These are phyloP conservation scores for Hypsizygus ulmarius DNA, from an alignment of 1,284 basidiomycete genomes.

Conservation along the genomic window DNA sequence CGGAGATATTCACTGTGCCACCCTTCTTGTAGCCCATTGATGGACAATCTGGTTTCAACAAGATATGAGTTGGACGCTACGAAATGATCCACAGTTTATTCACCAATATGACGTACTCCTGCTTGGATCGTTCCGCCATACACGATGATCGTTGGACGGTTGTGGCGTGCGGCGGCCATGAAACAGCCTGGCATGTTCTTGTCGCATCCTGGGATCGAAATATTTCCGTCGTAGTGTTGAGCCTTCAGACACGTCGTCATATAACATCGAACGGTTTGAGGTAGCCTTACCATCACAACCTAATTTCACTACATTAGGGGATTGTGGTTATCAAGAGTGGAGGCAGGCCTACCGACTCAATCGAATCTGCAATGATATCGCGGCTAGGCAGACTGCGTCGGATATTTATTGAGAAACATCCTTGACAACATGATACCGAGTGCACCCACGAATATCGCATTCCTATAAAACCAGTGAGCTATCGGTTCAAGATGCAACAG, in stretches of 20 bases:
- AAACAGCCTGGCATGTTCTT: conserved; percentile 94
- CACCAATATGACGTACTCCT: conserved; percentile 65
- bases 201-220: conserved; percentile 82
- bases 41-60: conserved; percentile 57
- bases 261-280: conserved; percentile 2
- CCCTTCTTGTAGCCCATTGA: conserved; percentile 76
- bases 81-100: neutral
- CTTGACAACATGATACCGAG: conserved; percentile 6
- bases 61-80: neutral
- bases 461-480: conserved; percentile 40
- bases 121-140: conserved; percentile 85
- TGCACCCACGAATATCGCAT: conserved; percentile 74
- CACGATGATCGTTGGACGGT: conserved; percentile 81
- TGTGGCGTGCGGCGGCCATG: conserved; percentile 82
- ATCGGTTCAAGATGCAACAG: neutral
- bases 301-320: conserved; percentile 24
- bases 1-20: conserved; percentile 78
- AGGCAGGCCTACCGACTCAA: conserved; percentile 66
- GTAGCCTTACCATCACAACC: conserved; percentile 59
- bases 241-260: conserved; percentile 44
- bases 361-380: conserved; percentile 88
- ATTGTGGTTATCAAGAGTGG: neutral
- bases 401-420: neutral
- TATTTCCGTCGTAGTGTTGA: conserved; percentile 86
- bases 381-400: conserved; percentile 74